Evolutionary conservation across 257 asterid genomes (phyloP), one percentile per base, ranked within the genome.

Genomic region (Nicotiana tabacum): DNA sequence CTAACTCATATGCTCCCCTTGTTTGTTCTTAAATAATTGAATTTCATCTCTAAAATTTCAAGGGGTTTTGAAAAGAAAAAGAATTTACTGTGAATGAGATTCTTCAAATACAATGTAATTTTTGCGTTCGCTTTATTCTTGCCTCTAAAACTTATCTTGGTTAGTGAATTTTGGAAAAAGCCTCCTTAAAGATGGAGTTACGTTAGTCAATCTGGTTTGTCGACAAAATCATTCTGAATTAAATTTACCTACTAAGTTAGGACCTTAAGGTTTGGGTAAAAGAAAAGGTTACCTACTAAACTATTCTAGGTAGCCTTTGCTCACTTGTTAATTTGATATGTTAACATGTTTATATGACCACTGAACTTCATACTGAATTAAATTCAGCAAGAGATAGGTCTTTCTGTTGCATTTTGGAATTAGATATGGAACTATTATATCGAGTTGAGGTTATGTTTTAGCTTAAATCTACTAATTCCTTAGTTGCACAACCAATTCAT

Each of bases 21-120:
- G 61, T 86, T 30, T 88, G 91, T 80, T 86, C 86, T 24, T 83
- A 79, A 51, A 13, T 72, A 46, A 46, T 72, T 24, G 60, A 72
- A n/a, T 70, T 69, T 39, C 17, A 39, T 39, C 5, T 37, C 57
- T 0, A 35, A 17, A 17, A 15, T 33, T 16, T 17, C 53, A 9
- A 58, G 11, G 29, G 56, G 58, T 53, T 53, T 53, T 56, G 18
- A 15, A 56, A 16, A 4, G 2, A 16, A 56, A 55, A 56, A 56
- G 61, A 2, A 30, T 21, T 62, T 62, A 27, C 11, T 62, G 17
- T 64, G 11, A 64, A 61, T 7, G 37, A 64, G 32, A 6, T 64
- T 64, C 37, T 43, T 64, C 37, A 17, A 64, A 10, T 2, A 64
- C 18, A 27, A 64, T 64, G 32, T 64, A 27, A 27, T 4, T 27